Evolutionary conservation across 306 rosid genomes (phyloP), one percentile per base, ranked within the genome.

Genomic region (Prunus padus): DNA sequence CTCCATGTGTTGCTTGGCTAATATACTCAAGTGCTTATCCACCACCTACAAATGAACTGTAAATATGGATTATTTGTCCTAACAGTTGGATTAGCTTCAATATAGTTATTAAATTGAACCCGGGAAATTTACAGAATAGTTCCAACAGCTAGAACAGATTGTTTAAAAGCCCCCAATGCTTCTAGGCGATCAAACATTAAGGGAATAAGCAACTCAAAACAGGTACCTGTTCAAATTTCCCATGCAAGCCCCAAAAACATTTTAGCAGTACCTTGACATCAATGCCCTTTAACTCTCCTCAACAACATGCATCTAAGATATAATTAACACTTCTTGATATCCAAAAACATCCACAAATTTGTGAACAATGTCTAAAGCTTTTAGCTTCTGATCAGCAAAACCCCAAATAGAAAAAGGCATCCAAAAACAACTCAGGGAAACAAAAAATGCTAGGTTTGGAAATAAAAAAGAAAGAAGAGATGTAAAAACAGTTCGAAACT

Each of bases 1-100:
- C 85, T 92, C 99, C 0, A 92, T 49, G 79, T 90, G 99, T 79
- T 90, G 97, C 93, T 95, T 85, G 2, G 99, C 97, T 82, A 95
- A 77, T 76, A 88, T 42, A 66, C 84, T 81, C 76, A 95, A 57
- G 86, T 95, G 99, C 85, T 95, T 95, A 88, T 95, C 99, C 82
- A 90, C 42, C 78, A 95, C 99, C 99, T 95, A 87, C 76, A 80
- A 85, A 74, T 55, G 26, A 76, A 86, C 52, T 22, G 54, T 57
- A 33, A 49, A 77, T 65, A 81, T 81, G 57, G 50, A 76, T 70
- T 42, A 22, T 33, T 63, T 74, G 72, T 80, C 75, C 82, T 26
- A 61, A 37, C 70, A 31, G 65, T 25, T 26, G 55, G 69, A 18
- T 54, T 70, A 42, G 56, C 33, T 14, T 37, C 49, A 22, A 25